Evolutionary conservation across 441 rosid species (phyloP).

Genomic region (Corymbia citriodora): DNA sequence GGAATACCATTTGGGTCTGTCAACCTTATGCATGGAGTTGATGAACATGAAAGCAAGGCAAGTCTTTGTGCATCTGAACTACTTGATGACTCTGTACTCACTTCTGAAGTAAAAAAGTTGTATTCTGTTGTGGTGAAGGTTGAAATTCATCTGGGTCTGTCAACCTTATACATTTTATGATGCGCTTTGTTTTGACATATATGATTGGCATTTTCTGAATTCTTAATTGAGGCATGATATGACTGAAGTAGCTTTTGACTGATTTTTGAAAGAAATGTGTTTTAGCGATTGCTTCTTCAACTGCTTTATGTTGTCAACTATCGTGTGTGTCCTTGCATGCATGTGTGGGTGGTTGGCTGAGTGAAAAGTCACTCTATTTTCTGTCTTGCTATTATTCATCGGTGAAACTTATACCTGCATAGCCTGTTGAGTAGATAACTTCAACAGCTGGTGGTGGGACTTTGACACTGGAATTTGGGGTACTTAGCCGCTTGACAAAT

Average conservation of each 20-base stretch:
- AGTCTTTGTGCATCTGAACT: neutral
- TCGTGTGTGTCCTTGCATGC: neutral
- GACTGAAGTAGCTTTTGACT: neutral
- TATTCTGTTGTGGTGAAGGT: neutral
- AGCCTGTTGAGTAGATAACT: constrained; percentile 58
- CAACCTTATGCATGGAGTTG: constrained; percentile 87
- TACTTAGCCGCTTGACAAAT: constrained; percentile 88
- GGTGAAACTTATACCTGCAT: neutral
- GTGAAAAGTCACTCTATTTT: neutral
- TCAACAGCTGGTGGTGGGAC: constrained; percentile 99
- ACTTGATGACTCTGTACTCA: neutral
- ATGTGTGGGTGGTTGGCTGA: neutral
- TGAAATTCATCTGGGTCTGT: neutral
- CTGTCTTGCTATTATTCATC: neutral
- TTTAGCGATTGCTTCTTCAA: neutral
- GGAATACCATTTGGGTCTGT: constrained; percentile 99
- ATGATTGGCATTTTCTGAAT: neutral
- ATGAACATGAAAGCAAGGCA: constrained; percentile 98
- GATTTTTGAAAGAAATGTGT: neutral
- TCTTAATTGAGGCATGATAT: neutral
- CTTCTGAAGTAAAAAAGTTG: neutral
- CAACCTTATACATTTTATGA: neutral
- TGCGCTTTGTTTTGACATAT: neutral
- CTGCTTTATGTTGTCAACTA: neutral
- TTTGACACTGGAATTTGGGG: constrained; percentile 91